Percentiles rank a stretch among this genome's conserved stretches.
These are phyloP conservation scores for Naganishia vishniacii DNA, from an alignment of 768 basidiomycete species.

Conservation along the genomic window DNA sequence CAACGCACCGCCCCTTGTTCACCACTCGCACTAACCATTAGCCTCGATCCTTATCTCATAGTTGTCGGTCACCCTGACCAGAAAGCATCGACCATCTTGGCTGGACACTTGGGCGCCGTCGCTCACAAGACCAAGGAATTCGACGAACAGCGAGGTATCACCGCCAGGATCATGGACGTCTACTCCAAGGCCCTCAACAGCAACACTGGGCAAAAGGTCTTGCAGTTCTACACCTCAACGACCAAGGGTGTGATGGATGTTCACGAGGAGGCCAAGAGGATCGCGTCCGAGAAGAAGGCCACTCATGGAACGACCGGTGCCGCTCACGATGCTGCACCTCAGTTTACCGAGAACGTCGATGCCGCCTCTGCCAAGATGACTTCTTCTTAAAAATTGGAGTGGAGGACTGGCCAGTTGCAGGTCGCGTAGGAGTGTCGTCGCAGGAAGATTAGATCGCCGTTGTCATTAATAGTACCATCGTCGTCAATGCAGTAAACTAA, in stretches of 20 bases:
- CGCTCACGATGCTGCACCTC: conserved; percentile 23
- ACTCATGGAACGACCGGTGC: conserved; percentile 17
- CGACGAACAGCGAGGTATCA: conserved; percentile 74
- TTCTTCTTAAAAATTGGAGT: neutral
- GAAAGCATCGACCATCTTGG: conserved; percentile 22
- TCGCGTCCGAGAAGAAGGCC: conserved; percentile 51
- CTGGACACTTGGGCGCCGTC: conserved; percentile 33
- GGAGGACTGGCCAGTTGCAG: neutral
- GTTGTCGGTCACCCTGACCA: conserved; percentile 58
- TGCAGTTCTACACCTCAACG: conserved; percentile 76
- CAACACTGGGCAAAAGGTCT: conserved; percentile 68
- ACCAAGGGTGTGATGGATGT: conserved; percentile 85
- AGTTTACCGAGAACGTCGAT: conserved; percentile 23
- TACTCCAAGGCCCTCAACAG: conserved; percentile 60
- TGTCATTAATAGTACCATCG: neutral
- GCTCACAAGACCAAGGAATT: conserved; percentile 68
- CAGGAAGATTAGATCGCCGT: neutral
- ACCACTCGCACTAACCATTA: neutral
- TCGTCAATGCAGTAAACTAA: no score
- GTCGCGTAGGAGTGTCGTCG: neutral
- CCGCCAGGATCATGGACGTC: conserved; percentile 62
- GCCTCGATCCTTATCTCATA: neutral
- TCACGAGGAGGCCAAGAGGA: conserved; percentile 83
- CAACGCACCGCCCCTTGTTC: neutral
- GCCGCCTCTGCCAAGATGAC: conserved; percentile 8